phyloP scores from a whole-genome alignment of 257 asterid genomes.

The Solanum clarkiae region DNA sequence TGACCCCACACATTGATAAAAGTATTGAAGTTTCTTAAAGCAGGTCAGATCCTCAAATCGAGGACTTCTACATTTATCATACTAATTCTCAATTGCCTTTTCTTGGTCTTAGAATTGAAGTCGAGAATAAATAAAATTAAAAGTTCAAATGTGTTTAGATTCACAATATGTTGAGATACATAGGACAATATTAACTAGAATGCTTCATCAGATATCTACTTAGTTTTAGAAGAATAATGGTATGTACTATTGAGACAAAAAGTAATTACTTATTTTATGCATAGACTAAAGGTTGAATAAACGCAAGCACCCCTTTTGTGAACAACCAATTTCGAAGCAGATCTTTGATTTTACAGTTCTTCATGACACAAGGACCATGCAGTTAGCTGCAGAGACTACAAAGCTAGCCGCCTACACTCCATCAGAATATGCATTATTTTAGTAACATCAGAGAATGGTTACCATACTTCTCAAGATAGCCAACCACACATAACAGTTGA shows the following conservation, averaged over 20 bases:
- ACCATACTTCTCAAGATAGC: neutral
- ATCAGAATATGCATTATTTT: neutral
- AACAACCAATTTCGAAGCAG: neutral
- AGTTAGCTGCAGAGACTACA: neutral
- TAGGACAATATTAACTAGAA: neutral
- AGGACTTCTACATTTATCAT: neutral
- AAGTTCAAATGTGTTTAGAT: neutral
- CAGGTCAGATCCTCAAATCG: neutral
- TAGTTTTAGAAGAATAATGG: neutral
- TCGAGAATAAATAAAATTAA: neutral
- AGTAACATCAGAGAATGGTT: neutral
- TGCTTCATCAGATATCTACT: neutral
- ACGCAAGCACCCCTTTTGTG: neutral
- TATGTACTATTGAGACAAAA: neutral
- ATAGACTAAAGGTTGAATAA: neutral
- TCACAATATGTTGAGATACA: neutral
- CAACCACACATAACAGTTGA: neutral
- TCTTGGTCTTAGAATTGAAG: neutral
- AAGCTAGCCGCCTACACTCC: neutral
- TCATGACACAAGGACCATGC: neutral
- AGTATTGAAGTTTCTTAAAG: neutral
- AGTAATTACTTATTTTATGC: neutral
- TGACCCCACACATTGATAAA: neutral
- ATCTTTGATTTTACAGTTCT: neutral
- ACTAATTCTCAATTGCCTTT: neutral